These are phyloP conservation scores for Pichia pseudocactophila DNA, from an alignment of 805 yeast genomes.

Conservation along the genomic window DNA sequence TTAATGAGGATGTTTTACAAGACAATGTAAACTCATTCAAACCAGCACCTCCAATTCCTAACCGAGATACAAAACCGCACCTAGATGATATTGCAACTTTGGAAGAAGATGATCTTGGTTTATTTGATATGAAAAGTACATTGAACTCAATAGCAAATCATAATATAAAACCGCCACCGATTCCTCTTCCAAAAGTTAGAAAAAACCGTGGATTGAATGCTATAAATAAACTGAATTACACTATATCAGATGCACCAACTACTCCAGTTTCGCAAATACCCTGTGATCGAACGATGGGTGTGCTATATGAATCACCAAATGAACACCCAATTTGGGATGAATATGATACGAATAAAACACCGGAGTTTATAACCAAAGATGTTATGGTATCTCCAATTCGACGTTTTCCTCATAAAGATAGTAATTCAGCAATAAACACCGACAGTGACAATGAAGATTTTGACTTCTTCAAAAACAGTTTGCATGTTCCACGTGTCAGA, in stretches of 20 bases:
- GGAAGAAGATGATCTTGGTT: slow-evolving; percentile 6
- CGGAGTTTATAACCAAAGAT: neutral
- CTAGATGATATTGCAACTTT: neutral
- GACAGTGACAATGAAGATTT: too few species aligned
- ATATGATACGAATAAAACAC: slow-evolving; percentile 2
- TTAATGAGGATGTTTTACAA: too few species aligned
- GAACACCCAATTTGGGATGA: slow-evolving; percentile 15
- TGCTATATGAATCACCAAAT: slow-evolving; percentile 23
- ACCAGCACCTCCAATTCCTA: slow-evolving; percentile 3
- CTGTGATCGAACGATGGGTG: slow-evolving; percentile 21
- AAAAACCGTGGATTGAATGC: slow-evolving; percentile 4
- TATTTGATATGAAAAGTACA: slow-evolving; percentile 13
- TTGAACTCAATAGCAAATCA: slow-evolving; percentile 5
- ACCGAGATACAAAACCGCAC: slow-evolving; percentile 5
- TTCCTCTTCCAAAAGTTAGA: slow-evolving; percentile 11
- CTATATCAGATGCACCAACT: neutral
- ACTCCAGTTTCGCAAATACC: slow-evolving; percentile 8
- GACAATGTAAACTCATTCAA: too few species aligned
- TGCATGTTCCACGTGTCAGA: slow-evolving; percentile 8
- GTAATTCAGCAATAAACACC: too few species aligned
- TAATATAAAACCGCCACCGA: slow-evolving; percentile 12
- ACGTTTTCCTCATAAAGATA: too few species aligned
- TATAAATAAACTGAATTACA: slow-evolving; percentile 7
- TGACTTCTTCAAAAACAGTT: neutral
- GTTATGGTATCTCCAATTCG: neutral